These are phyloP conservation scores for Eucalyptus viminalis DNA, from an alignment of 345 rosid species.

Conservation along the genomic window DNA sequence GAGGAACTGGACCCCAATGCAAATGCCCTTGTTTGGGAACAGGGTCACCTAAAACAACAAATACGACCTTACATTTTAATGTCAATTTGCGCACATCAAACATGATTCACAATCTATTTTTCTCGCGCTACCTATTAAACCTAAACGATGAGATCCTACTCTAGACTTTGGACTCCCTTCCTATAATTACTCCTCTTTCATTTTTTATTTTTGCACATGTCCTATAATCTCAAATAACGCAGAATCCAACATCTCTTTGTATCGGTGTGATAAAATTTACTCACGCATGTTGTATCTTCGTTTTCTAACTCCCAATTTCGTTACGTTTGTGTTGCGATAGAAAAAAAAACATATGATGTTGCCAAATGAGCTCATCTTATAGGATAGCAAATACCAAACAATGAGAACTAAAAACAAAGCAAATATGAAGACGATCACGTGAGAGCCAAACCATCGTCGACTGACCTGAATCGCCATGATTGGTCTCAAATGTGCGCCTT, in stretches of 20 bases:
- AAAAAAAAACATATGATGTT: background rate
- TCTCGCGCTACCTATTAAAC: background rate
- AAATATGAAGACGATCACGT: background rate
- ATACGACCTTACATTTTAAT: background rate
- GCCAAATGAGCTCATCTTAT: background rate
- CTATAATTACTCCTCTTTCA: background rate
- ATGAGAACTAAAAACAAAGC: background rate
- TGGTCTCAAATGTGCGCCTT: background rate
- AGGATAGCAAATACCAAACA: background rate
- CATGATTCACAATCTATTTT: background rate
- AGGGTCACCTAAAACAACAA: background rate
- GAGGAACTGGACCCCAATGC: conserved; percentile 6
- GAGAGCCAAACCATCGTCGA: background rate
- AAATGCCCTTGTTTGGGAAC: conserved; percentile 26
- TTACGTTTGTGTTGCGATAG: background rate
- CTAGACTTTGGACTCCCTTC: background rate
- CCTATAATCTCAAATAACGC: background rate
- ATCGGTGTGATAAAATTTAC: background rate
- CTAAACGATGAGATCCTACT: background rate
- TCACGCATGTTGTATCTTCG: background rate
- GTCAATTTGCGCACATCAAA: background rate
- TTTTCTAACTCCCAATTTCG: background rate
- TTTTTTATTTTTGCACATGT: background rate
- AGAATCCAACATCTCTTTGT: background rate
- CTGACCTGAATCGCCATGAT: conserved; percentile 10